phyloP scores from a whole-genome alignment of 805 yeast species.

The Candida wancherniae region DNA sequence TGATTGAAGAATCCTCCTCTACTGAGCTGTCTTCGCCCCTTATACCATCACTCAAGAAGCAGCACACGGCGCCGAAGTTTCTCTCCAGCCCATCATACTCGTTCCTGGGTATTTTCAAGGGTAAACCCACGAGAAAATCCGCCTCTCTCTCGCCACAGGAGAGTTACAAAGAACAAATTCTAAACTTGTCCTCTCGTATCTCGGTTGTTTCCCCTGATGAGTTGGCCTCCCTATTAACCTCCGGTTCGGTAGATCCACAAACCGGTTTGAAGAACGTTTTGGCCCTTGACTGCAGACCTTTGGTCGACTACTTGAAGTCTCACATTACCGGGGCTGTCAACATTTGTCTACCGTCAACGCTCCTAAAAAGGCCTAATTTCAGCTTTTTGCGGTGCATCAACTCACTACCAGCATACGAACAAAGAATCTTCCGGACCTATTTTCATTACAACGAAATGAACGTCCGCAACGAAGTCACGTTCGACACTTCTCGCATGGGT shows the following conservation, averaged over 20 bases:
- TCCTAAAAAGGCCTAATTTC: slow-evolving; percentile 71
- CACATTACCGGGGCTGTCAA: slow-evolving; percentile 63
- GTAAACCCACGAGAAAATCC: slow-evolving; percentile 22
- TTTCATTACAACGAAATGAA: slow-evolving; percentile 16
- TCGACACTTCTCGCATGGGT: slow-evolving; percentile 11
- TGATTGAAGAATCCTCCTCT: slow-evolving; percentile 14
- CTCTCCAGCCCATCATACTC: slow-evolving; percentile 11
- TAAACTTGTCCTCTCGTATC: slow-evolving; percentile 20
- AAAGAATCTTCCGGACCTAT: slow-evolving; percentile 35
- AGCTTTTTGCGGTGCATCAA: slow-evolving; percentile 58
- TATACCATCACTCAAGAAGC: slow-evolving; percentile 18
- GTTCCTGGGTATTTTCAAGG: slow-evolving; percentile 16
- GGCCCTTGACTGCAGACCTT: slow-evolving; percentile 78
- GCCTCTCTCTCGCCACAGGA: slow-evolving; percentile 18
- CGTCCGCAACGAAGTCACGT: slow-evolving; percentile 2
- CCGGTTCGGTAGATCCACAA: slow-evolving; percentile 4
- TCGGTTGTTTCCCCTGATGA: slow-evolving; percentile 14
- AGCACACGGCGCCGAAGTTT: slow-evolving; percentile 11
- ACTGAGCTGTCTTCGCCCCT: slow-evolving; percentile 1
- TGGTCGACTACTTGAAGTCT: slow-evolving; percentile 58
- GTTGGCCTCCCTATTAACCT: slow-evolving; percentile 14
- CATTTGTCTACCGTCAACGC: slow-evolving; percentile 85
- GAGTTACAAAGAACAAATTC: slow-evolving; percentile 20
- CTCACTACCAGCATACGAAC: slow-evolving; percentile 54
- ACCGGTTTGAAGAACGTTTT: slow-evolving; percentile 24